Evolutionary conservation across 257 asterid genomes (phyloP).

Genomic region (Rehmannia glutinosa): DNA sequence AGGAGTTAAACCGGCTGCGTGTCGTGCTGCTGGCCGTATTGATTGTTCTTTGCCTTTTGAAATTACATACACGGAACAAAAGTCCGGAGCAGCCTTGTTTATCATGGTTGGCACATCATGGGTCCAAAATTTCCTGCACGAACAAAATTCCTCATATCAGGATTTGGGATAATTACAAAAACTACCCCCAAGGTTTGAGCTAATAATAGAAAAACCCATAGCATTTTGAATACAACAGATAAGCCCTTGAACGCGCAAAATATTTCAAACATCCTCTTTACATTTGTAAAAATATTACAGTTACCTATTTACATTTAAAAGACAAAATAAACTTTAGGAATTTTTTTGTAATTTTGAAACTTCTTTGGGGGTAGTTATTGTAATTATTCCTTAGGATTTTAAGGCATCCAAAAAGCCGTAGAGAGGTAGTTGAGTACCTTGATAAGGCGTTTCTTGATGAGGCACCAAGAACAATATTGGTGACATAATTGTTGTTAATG

Average conservation of each 20-base stretch:
- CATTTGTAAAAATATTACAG: no score
- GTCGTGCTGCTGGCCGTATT: constrained; percentile 50
- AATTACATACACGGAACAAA: constrained; percentile 65
- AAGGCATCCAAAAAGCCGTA: neutral
- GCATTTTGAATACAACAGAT: no score
- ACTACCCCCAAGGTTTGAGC: no score
- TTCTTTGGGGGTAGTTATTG: no score
- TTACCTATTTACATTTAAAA: no score
- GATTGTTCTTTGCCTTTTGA: constrained; percentile 55
- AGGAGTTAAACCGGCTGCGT: constrained; percentile 12
- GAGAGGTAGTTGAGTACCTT: constrained; percentile 6
- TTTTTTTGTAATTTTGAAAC: no score
- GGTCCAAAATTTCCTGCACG: constrained; percentile 49
- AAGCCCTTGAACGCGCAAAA: no score
- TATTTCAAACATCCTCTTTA: no score
- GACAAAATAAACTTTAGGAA: no score
- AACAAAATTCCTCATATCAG: neutral
- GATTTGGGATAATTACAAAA: no score
- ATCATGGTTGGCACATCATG: constrained; percentile 58
- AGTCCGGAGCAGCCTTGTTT: constrained; percentile 71
- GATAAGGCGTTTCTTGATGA: constrained; percentile 17
- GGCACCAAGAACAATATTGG: constrained; percentile 58
- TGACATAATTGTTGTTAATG: constrained; percentile 35
- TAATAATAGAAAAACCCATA: no score
- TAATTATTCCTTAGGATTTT: neutral